Evolutionary conservation across 495 filamentous ascomycete species (phyloP).

Genomic region (Letharia lupina): DNA sequence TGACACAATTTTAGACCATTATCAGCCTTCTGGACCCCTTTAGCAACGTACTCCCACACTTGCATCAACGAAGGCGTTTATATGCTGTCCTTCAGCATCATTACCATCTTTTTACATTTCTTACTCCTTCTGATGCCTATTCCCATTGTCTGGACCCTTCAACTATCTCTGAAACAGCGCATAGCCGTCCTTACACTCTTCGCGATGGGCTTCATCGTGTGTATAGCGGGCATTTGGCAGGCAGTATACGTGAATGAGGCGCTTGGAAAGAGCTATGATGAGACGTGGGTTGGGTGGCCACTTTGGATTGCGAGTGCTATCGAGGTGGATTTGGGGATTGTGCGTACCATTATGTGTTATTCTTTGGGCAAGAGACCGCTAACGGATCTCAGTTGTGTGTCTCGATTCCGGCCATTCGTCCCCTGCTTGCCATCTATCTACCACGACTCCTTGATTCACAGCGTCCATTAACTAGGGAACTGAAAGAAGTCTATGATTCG

Average conservation of each 20-base stretch:
- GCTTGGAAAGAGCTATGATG: conserved; percentile 42
- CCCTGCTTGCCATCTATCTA: conserved; percentile 40
- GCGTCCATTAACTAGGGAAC: not conserved
- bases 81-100: too few species aligned
- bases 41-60: too few species aligned
- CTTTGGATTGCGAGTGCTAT: conserved; percentile 45
- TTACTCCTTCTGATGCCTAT: too few species aligned
- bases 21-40: too few species aligned
- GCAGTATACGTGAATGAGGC: conserved; percentile 35
- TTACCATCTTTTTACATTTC: too few species aligned
- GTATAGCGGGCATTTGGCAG: conserved; percentile 40
- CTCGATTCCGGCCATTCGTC: conserved; percentile 47
- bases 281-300: conserved; percentile 47
- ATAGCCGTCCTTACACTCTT: not conserved
- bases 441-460: conserved; percentile 31
- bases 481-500: not conserved
- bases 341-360: too few species aligned
- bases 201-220: conserved; percentile 46
- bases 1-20: too few species aligned
- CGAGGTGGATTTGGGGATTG: conserved; percentile 27
- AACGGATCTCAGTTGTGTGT: conserved; percentile 41
- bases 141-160: too few species aligned
- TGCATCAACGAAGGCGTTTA: too few species aligned
- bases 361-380: conserved; percentile 36
- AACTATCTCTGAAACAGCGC: too few species aligned